phyloP scores from a whole-genome alignment of 805 yeast genomes.

The Ogataea haglerorum region DNA sequence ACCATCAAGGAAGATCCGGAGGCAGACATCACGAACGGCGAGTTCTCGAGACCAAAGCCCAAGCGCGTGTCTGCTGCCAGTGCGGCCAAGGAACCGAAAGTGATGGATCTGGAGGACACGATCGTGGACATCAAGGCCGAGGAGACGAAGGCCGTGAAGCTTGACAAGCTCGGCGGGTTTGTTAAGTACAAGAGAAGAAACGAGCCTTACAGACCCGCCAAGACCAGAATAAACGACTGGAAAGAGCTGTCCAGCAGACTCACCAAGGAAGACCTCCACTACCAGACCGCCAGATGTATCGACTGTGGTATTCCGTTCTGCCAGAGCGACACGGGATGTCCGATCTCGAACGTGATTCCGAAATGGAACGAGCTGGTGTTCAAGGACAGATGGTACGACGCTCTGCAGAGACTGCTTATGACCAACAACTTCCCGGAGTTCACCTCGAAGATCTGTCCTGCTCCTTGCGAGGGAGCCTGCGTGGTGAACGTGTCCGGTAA shows the following conservation, averaged over 20 bases:
- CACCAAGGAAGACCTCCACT: conserved; percentile 79
- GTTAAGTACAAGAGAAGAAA: conserved; percentile 88
- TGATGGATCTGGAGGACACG: conserved; percentile 87
- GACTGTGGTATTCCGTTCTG: conserved; percentile 99
- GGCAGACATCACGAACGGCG: conserved; percentile 87
- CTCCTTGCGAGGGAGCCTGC: conserved; percentile 98
- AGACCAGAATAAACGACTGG: conserved; percentile 84
- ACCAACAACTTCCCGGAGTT: conserved; percentile 99
- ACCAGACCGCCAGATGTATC: conserved; percentile 97
- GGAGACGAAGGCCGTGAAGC: conserved; percentile 56
- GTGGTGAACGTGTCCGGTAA: conserved; percentile 80
- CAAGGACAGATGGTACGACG: conserved; percentile 92
- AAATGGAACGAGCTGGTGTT: conserved; percentile 97
- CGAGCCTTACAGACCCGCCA: conserved; percentile 79
- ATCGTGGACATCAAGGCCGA: conserved; percentile 66
- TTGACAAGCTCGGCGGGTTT: conserved; percentile 86
- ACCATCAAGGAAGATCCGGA: conserved; percentile 79
- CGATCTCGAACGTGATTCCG: conserved; percentile 94
- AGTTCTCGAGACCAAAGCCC: conserved; percentile 59
- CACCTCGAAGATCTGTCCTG: conserved; percentile 97
- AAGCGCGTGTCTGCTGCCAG: conserved; percentile 24
- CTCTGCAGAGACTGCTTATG: conserved; percentile 85
- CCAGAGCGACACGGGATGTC: conserved; percentile 97
- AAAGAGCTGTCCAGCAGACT: conserved; percentile 79
- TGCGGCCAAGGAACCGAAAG: conserved; percentile 65